A percentile compares a stretch with the other conserved stretches of the same genome.
These are phyloP conservation scores for Ilex paraguariensis DNA, from an alignment of 305 asterid genomes.

Conservation along the genomic window DNA sequence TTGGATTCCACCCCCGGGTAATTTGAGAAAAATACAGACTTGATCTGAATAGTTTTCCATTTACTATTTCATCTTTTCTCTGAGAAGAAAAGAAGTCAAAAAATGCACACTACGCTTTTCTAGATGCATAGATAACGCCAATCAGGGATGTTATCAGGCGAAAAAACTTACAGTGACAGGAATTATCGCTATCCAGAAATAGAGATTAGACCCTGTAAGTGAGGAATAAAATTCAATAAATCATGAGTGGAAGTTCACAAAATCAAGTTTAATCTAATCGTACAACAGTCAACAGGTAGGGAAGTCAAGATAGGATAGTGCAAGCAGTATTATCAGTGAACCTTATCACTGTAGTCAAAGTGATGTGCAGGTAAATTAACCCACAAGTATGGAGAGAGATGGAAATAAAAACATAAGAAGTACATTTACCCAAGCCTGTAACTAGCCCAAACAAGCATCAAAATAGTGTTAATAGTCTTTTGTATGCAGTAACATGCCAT, in stretches of 20 bases:
- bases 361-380: too few relatives aligned
- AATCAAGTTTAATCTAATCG: background rate
- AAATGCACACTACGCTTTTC: too few relatives aligned
- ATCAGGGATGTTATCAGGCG: too few relatives aligned
- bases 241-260: background rate
- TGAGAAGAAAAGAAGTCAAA: too few relatives aligned
- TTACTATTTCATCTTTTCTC: background rate
- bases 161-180: conserved; percentile 67
- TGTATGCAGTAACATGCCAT: conserved; percentile 9
- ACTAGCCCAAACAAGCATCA: background rate
- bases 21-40: too few relatives aligned
- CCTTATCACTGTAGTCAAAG: too few relatives aligned
- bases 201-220: conserved; percentile 90
- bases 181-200: conserved; percentile 93
- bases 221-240: conserved; percentile 8
- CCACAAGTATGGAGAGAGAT: too few relatives aligned
- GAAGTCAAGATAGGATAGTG: background rate
- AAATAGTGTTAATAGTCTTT: background rate
- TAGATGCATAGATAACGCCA: too few relatives aligned
- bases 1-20: too few relatives aligned
- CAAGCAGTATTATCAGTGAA: too few relatives aligned
- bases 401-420: background rate
- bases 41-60: too few relatives aligned
- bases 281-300: background rate
- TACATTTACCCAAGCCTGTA: background rate